Conservation (phyloP, 441 rosid genomes). For the Iberis amara region DNA sequence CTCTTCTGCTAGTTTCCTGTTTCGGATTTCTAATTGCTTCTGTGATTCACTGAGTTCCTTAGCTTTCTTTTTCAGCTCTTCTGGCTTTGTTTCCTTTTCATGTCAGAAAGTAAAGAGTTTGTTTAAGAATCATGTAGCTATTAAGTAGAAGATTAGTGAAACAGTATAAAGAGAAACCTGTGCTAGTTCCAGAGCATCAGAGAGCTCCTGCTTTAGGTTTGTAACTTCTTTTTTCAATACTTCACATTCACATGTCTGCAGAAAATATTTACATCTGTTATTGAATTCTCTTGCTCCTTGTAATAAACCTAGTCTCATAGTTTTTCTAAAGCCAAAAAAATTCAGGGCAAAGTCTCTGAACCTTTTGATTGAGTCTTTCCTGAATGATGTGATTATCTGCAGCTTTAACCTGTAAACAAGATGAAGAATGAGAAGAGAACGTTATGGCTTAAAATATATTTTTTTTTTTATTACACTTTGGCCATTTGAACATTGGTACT, state of each 20-base stretch:
- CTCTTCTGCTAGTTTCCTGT: conserved; percentile 76
- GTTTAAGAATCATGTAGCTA: conserved; percentile 19
- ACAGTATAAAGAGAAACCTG: conserved; percentile 17
- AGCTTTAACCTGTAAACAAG: conserved; percentile 61
- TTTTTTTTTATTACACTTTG: too few species aligned
- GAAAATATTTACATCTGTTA: conserved; percentile 25
- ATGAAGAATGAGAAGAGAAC: neutral
- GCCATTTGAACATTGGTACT: too few species aligned
- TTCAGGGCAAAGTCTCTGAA: conserved; percentile 21
- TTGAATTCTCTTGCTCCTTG: neutral
- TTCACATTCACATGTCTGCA: conserved; percentile 70
- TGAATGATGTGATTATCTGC: conserved; percentile 84
- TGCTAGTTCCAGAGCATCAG: conserved; percentile 47
- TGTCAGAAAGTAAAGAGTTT: conserved; percentile 18
- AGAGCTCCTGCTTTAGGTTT: conserved; percentile 63
- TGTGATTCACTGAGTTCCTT: conserved; percentile 47
- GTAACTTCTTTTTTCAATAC: conserved; percentile 56
- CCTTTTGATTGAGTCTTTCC: conserved; percentile 87
- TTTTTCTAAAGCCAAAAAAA: neutral
- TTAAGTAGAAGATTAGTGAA: conserved; percentile 1
- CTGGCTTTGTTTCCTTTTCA: conserved; percentile 52
- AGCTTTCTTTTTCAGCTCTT: conserved; percentile 64
- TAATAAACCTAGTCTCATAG: neutral
- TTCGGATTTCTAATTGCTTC: conserved; percentile 55
- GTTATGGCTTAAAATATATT: too few species aligned